Evolutionary conservation across 306 rosid species (phyloP).

Genomic region (Parietaria judaica): DNA sequence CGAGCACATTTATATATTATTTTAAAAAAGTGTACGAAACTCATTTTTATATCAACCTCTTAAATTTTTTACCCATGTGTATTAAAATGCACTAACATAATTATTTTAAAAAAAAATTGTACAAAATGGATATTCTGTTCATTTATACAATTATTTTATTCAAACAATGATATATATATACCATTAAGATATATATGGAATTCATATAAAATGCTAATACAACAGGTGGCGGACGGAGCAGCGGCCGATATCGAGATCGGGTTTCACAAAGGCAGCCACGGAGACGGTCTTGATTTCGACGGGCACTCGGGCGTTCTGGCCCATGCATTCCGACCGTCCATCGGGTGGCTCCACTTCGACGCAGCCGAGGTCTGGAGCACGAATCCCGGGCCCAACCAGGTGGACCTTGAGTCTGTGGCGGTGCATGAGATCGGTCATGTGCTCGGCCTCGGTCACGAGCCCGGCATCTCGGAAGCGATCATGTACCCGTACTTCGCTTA

Average conservation of each 20-base stretch:
- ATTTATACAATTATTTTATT: too few relatives aligned
- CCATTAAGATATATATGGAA: too few relatives aligned
- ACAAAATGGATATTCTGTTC: too few relatives aligned
- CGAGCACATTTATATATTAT: too few relatives aligned
- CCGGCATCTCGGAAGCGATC: constrained; percentile 3
- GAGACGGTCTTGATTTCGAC: constrained; percentile 7
- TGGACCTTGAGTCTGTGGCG: constrained; percentile 13
- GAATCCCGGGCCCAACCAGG: neutral
- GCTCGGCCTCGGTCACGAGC: constrained; percentile 11
- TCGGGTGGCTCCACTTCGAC: constrained; percentile 24
- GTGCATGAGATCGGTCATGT: constrained; percentile 18
- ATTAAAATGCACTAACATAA: too few relatives aligned
- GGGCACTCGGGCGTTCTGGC: constrained; percentile 6
- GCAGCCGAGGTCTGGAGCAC: constrained; percentile 14
- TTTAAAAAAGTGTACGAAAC: too few relatives aligned
- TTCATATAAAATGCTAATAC: too few relatives aligned
- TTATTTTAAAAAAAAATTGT: too few relatives aligned
- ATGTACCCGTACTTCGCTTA: neutral
- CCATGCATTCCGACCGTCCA: constrained; percentile 14
- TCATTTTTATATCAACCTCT: too few relatives aligned
- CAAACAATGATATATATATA: too few relatives aligned
- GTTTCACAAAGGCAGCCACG: constrained; percentile 20
- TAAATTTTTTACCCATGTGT: too few relatives aligned
- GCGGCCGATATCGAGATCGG: constrained; percentile 20
- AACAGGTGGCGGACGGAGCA: neutral